These are phyloP conservation scores for Exserohilum rostratum DNA, from an alignment of 2,329 filamentous ascomycete genomes.

Conservation along the genomic window DNA sequence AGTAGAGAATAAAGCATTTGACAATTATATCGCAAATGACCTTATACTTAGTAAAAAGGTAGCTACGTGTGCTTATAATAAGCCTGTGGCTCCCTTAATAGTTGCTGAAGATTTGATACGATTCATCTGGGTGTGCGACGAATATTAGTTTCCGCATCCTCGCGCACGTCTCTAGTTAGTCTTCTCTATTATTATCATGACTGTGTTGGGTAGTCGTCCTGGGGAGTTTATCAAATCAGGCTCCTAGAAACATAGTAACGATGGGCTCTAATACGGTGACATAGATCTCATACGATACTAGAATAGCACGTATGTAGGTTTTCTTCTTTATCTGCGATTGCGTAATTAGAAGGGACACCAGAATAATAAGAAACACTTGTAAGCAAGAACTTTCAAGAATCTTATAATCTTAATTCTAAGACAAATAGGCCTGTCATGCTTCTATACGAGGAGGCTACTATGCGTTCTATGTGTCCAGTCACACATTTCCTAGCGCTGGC, in stretches of 20 bases:
- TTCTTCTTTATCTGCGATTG: slow-evolving; percentile 1
- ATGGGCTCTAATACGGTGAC: slow-evolving; percentile 7
- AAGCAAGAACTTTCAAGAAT: neutral
- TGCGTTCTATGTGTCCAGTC: slow-evolving; percentile 4
- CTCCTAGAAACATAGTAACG: slow-evolving; percentile 4
- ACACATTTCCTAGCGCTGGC: slow-evolving; percentile 5
- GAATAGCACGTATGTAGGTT: neutral
- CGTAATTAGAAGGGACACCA: slow-evolving; percentile 10
- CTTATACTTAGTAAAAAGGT: neutral
- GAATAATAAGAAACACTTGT: slow-evolving; percentile 6
- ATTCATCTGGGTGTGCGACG: slow-evolving; percentile 14
- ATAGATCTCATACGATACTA: neutral
- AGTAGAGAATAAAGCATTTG: slow-evolving; percentile 4
- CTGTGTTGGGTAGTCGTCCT: neutral
- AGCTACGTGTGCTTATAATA: slow-evolving; percentile 2
- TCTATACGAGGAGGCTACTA: slow-evolving; percentile 1
- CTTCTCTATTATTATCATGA: slow-evolving; percentile 4
- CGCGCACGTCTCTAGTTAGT: slow-evolving; percentile 10
- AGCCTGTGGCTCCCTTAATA: slow-evolving; percentile 8
- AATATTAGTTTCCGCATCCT: slow-evolving; percentile 9
- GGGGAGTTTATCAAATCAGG: slow-evolving; percentile 9
- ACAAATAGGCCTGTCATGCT: slow-evolving; percentile 5
- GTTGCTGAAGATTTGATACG: slow-evolving; percentile 11
- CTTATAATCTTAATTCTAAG: neutral
- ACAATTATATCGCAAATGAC: neutral